A percentile compares a stretch with the other conserved stretches of the same genome.
Conservation (phyloP, 805 yeast genomes). For the Hyphopichia homilentoma region DNA sequence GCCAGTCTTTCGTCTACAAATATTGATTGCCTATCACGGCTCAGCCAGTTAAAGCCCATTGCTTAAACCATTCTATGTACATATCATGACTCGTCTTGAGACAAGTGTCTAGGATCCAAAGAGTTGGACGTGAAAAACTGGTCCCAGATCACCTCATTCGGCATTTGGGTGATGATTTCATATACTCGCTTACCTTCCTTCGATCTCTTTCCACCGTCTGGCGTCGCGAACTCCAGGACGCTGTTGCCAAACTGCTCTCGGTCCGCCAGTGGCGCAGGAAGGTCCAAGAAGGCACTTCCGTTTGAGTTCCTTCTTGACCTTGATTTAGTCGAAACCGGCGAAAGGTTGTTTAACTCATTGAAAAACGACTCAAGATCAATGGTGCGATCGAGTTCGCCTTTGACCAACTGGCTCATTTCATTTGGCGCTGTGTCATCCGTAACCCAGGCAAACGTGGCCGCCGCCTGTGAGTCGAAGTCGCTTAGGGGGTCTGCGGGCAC, state of each 20-base stretch:
- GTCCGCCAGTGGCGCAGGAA: conserved; percentile 1
- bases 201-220: conserved; percentile 6
- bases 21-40: too few species aligned
- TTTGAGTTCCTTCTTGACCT: conserved; percentile 10
- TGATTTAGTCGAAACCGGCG: too few species aligned
- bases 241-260: background rate
- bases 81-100: too few species aligned
- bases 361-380: conserved; percentile 41
- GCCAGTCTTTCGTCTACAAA: too few species aligned
- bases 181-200: conserved; percentile 54
- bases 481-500: conserved; percentile 1
- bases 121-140: conserved; percentile 48
- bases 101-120: too few species aligned
- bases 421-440: conserved; percentile 16
- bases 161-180: conserved; percentile 60
- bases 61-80: too few species aligned
- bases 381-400: background rate
- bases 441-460: conserved; percentile 29
- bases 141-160: conserved; percentile 67
- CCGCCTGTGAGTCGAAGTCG: too few species aligned
- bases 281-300: too few species aligned
- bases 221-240: conserved; percentile 12
- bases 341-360: conserved; percentile 39
- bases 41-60: too few species aligned
- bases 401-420: background rate